A percentile compares a stretch with the other conserved stretches of the same genome.
Evolutionary conservation across 345 rosid species (phyloP).

Genomic region (Chamaenerion angustifolium): DNA sequence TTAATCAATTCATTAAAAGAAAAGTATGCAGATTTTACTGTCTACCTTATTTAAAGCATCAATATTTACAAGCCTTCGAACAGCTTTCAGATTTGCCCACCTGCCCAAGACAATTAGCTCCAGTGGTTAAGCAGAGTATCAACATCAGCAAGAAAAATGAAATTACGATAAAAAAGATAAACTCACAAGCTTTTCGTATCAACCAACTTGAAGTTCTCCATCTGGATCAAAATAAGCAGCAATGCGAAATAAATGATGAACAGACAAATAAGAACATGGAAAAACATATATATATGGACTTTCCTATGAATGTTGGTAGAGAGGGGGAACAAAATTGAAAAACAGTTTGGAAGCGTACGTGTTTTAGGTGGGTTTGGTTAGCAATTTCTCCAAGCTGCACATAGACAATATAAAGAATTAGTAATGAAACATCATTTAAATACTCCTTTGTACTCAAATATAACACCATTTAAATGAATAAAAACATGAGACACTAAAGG

Average conservation of each 20-base stretch:
- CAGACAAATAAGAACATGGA: not conserved
- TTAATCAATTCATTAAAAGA: no score
- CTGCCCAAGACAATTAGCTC: slow-evolving; percentile 13
- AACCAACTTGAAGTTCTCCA: slow-evolving; percentile 29
- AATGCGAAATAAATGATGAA: not conserved
- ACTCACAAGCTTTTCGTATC: slow-evolving; percentile 45
- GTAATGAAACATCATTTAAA: not conserved
- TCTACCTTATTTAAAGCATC: slow-evolving; percentile 19
- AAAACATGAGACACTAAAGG: not conserved
- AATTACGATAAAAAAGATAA: slow-evolving; percentile 2
- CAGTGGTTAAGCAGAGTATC: not conserved
- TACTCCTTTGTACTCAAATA: not conserved
- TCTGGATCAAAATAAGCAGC: not conserved
- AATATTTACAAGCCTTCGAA: slow-evolving; percentile 32
- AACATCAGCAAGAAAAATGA: not conserved
- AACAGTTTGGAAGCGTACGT: slow-evolving; percentile 24
- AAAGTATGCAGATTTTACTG: not conserved
- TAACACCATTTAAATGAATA: not conserved
- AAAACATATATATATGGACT: not conserved
- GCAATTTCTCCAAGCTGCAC: slow-evolving; percentile 32
- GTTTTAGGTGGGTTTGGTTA: slow-evolving; percentile 9
- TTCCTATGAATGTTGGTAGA: not conserved
- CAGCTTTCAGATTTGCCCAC: slow-evolving; percentile 43
- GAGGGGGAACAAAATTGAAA: no score
- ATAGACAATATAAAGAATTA: slow-evolving; percentile 4